These are phyloP conservation scores for Trichoderma oligosporum DNA, from an alignment of 2,329 filamentous ascomycete genomes.

Conservation along the genomic window DNA sequence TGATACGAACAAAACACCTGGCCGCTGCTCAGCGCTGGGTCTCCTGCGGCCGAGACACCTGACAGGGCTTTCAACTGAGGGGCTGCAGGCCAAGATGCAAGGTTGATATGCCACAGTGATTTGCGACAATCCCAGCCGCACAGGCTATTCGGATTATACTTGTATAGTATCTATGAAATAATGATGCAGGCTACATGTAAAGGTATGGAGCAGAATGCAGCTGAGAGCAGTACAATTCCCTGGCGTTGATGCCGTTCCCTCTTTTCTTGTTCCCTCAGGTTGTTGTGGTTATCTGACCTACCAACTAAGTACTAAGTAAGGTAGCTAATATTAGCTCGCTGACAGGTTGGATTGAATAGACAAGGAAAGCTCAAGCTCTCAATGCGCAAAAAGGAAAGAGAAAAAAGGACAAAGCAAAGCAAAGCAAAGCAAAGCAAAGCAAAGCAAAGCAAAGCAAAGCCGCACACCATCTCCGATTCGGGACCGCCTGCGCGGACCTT, in stretches of 20 bases:
- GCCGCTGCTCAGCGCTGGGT: constrained; percentile 13
- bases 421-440: neutral
- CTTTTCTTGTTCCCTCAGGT: too few relatives aligned
- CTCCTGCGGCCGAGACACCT: constrained; percentile 17
- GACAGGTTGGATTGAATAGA: neutral
- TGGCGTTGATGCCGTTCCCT: neutral
- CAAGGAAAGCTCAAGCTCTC: neutral
- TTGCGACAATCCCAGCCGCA: neutral
- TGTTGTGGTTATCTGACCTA: too few relatives aligned
- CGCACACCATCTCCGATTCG: constrained; percentile 16
- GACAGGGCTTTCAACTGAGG: constrained; percentile 10
- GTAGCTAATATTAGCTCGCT: too few relatives aligned
- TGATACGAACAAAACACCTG: constrained; percentile 15
- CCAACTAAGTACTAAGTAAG: too few relatives aligned
- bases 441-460: neutral
- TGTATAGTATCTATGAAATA: too few relatives aligned
- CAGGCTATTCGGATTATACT: neutral
- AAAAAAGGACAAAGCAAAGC: neutral
- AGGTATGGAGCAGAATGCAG: neutral
- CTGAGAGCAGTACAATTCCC: neutral
- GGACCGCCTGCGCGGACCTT: neutral
- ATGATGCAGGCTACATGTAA: neutral
- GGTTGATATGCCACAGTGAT: constrained; percentile 4
- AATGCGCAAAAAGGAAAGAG: neutral
- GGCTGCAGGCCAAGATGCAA: constrained; percentile 13